Evolutionary conservation across 192 early-diverging fungal species (phyloP).

Genomic region (Phycomyces nitens): DNA sequence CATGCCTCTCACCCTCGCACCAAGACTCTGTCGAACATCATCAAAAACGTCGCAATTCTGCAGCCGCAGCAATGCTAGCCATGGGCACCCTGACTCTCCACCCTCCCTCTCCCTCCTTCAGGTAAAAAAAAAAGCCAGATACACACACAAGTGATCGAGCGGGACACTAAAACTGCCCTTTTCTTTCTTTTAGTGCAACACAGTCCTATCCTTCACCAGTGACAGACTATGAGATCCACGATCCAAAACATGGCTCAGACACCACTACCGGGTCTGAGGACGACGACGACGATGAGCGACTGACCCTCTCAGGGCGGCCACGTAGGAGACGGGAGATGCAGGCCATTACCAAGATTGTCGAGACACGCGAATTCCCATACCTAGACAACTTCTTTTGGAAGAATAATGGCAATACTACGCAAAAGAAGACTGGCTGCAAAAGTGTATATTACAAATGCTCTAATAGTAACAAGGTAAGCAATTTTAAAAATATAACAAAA

Average conservation of each 20-base stretch:
- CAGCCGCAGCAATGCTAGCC: constrained; percentile 30
- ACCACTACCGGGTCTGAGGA: background rate
- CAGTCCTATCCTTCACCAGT: constrained; percentile 17
- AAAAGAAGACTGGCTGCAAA: constrained; percentile 55
- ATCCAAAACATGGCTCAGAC: background rate
- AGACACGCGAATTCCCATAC: constrained; percentile 47
- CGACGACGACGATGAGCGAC: constrained; percentile 3
- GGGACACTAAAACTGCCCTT: too few species aligned
- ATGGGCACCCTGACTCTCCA: constrained; percentile 16
- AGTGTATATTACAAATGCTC: constrained; percentile 61
- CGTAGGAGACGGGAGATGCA: constrained; percentile 60
- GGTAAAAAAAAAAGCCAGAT: background rate
- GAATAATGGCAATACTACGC: constrained; percentile 58
- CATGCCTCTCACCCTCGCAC: background rate
- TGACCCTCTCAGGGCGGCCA: constrained; percentile 21
- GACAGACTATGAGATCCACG: constrained; percentile 8
- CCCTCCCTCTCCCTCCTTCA: background rate
- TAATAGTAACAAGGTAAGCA: constrained; percentile 49
- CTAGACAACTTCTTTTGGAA: constrained; percentile 54
- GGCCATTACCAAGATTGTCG: constrained; percentile 55
- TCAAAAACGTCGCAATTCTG: constrained; percentile 25
- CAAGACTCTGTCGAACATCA: constrained; percentile 9
- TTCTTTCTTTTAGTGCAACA: background rate
- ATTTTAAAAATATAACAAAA: constrained; percentile 7
- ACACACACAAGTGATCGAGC: background rate